Evolutionary conservation across 805 yeast genomes (phyloP).

Genomic region (Pichia occidentalis): DNA sequence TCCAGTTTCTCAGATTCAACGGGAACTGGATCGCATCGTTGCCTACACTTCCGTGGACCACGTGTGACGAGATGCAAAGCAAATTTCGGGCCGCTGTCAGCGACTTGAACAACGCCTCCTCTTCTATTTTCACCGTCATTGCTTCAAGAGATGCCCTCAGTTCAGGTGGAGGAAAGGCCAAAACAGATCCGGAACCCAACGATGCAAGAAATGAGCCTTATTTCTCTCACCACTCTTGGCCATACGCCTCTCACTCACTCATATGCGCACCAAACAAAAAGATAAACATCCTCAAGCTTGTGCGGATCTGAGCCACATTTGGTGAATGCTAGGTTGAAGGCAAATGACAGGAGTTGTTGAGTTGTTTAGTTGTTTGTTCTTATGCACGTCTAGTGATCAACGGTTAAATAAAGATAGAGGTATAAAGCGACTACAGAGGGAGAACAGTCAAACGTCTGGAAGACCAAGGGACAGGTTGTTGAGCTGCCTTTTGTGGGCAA

Average conservation of each 20-base stretch:
- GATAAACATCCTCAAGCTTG: no score
- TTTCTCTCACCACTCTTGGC: background rate
- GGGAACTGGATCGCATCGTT: constrained; percentile 89
- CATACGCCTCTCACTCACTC: no score
- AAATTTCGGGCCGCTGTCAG: constrained; percentile 25
- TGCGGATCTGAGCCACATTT: no score
- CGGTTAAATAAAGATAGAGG: background rate
- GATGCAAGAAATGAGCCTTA: background rate
- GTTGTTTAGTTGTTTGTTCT: no score
- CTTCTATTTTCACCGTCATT: no score
- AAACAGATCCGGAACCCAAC: background rate
- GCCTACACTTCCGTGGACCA: constrained; percentile 94
- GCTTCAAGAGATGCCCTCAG: no score
- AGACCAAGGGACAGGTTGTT: constrained; percentile 65
- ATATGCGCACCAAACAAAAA: no score
- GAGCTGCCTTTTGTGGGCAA: constrained; percentile 73
- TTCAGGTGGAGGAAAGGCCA: no score
- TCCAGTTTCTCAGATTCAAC: constrained; percentile 82
- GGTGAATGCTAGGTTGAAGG: no score
- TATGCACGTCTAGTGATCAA: no score
- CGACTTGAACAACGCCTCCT: no score
- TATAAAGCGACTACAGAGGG: background rate
- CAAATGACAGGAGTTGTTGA: no score
- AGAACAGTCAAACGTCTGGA: background rate
- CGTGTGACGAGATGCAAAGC: constrained; percentile 78